Evolutionary conservation across 2,329 filamentous ascomycete species (phyloP).

Genomic region (Corynespora cassiicola): DNA sequence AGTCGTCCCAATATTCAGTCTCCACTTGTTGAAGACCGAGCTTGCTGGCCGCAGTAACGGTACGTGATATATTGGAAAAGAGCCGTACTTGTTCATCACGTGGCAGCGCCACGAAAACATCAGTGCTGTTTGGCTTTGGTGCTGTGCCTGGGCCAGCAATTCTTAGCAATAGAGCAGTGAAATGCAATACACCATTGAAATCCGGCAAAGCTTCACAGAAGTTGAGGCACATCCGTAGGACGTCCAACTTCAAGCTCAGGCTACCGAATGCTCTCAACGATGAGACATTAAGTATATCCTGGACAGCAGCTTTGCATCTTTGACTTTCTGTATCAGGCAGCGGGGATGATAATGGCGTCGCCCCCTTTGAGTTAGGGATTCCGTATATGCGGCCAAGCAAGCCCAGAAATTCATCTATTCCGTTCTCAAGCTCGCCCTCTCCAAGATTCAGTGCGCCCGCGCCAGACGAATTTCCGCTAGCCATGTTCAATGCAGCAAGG

Average conservation of each 20-base stretch:
- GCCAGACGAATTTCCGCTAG: slow-evolving; percentile 66
- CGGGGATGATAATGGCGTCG: slow-evolving; percentile 45
- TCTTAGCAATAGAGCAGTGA: slow-evolving; percentile 82
- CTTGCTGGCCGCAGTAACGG: slow-evolving; percentile 76
- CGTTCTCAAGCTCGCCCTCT: slow-evolving; percentile 45
- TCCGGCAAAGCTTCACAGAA: slow-evolving; percentile 94
- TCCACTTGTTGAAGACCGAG: slow-evolving; percentile 73
- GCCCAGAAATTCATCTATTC: slow-evolving; percentile 50
- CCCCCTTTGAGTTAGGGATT: slow-evolving; percentile 40
- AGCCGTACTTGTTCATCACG: slow-evolving; percentile 86
- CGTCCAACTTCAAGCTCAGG: slow-evolving; percentile 79
- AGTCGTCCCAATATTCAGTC: slow-evolving; percentile 97
- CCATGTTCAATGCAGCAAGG: slow-evolving; percentile 71
- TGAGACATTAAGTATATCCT: slow-evolving; percentile 65
- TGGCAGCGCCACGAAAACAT: slow-evolving; percentile 73
- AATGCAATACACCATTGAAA: slow-evolving; percentile 86
- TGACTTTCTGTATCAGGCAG: slow-evolving; percentile 45
- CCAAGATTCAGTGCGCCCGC: slow-evolving; percentile 72
- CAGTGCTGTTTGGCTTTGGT: slow-evolving; percentile 69
- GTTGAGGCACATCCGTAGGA: slow-evolving; percentile 88
- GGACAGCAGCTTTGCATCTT: slow-evolving; percentile 35
- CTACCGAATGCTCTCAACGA: slow-evolving; percentile 72
- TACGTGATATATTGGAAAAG: slow-evolving; percentile 85
- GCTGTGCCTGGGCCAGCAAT: slow-evolving; percentile 82
- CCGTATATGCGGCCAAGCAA: slow-evolving; percentile 52